These are phyloP conservation scores for Suillus spraguei DNA, from an alignment of 768 basidiomycete genomes.

Conservation along the genomic window DNA sequence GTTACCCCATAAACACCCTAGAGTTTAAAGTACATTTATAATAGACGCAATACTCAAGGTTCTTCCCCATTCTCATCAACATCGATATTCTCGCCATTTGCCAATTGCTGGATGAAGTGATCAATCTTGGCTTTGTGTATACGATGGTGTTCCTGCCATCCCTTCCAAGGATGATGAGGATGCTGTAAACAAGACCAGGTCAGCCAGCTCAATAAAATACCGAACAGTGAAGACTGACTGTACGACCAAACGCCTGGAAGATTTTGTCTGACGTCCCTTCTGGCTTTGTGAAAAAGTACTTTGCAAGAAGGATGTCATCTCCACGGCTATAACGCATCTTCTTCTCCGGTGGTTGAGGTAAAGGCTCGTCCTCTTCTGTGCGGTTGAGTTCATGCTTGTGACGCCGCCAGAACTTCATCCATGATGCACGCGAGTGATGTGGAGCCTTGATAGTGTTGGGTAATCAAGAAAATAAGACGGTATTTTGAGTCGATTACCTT, in stretches of 20 bases:
- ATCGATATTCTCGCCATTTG: slow-evolving; percentile 57
- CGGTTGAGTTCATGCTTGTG: slow-evolving; percentile 83
- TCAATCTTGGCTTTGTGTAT: slow-evolving; percentile 89
- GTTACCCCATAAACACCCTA: not conserved
- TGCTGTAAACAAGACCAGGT: slow-evolving; percentile 46
- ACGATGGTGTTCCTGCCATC: slow-evolving; percentile 91
- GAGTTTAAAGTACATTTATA: not conserved
- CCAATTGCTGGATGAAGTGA: slow-evolving; percentile 66
- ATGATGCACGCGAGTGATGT: slow-evolving; percentile 88
- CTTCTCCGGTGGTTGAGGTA: slow-evolving; percentile 80
- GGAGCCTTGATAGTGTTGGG: slow-evolving; percentile 56
- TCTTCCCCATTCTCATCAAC: slow-evolving; percentile 29
- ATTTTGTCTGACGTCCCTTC: slow-evolving; percentile 84
- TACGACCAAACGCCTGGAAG: slow-evolving; percentile 77
- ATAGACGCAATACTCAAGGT: slow-evolving; percentile 17
- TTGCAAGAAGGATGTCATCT: slow-evolving; percentile 80
- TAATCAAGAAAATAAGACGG: slow-evolving; percentile 9
- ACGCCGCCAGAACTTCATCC: slow-evolving; percentile 93
- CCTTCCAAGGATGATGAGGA: slow-evolving; percentile 91
- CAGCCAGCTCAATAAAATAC: not conserved
- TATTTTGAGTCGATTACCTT: slow-evolving; percentile 44
- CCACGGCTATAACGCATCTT: slow-evolving; percentile 83
- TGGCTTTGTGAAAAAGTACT: slow-evolving; percentile 69
- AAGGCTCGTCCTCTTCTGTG: slow-evolving; percentile 64
- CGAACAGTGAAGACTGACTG: slow-evolving; percentile 44